Base-by-base conservation (phyloP, 2,329 filamentous ascomycete genomes). In the Fusarium veterinarium region DNA sequence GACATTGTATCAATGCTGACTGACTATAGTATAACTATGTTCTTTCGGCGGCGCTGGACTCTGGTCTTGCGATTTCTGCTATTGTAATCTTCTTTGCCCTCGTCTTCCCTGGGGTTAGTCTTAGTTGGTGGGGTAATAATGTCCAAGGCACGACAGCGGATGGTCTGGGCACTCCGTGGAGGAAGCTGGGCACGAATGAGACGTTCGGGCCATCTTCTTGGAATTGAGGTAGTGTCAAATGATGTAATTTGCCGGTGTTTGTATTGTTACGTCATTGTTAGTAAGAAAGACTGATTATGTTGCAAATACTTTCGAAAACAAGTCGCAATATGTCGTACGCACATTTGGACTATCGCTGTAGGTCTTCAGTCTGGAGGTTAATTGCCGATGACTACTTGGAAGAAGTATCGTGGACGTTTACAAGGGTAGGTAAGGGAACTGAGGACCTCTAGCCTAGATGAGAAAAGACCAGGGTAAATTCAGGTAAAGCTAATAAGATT, bases 61-160 rank as follows among this genome's bases (percentile, higher is more conserved):
- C 60, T 9, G 53, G 53, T 5, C 53, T 63, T 6, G 60, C 60
- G 0, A 23, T 60, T 13, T 63, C 60, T 9, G 60, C 60, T 3
- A 63, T 63, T 3, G 41, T 63, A 1, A 63, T 63, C 1, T 63
- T 63, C 13, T 63, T 63, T 1, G 60, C 60, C 8, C 20, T 60
- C 0, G 60, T 63, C 2, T 63, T 60, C 2, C 60, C 60, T 0
- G 53, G 42, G 0, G 35, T 48, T 0, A 63, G 37, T 23, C 30
- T 63, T 0, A 60, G 60, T 2, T 63, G 60, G 53, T 60, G 60
- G 53, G 60, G 60, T 14, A 63, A 60, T 3, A 60, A 63, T 3
- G 42, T 63, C 2, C 60, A 63, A 11, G 53, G 60, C 0, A 48
- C 53, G 16, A 63, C 53, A 1, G 60, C 33, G 0, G 60, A 63